Base-by-base conservation (phyloP, 225 moss, liverwort and hornwort species). In the Physcomitrium patens region DNA sequence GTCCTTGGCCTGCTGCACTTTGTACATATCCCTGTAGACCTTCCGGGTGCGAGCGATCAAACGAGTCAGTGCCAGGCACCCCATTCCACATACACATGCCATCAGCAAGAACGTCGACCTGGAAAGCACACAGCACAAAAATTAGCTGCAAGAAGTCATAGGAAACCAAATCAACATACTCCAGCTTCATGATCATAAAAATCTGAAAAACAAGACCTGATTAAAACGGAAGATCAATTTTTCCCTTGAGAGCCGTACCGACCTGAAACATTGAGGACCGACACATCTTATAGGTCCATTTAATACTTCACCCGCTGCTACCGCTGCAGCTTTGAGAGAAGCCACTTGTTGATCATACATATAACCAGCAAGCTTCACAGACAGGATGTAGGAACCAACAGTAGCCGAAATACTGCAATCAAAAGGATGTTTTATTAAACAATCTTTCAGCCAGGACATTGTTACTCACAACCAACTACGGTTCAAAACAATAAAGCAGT, bases 361-460 rank as follows among this genome's bases (percentile, higher is more conserved):
- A 69, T 92, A 96, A 17, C 96, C 96, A 13, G 96, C 94, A 23
- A 96, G 89, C 76, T 94, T 96, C 42, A 96, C 96, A 19, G 96
- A 96, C 26, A 96, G 89, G 67, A 96, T 89, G 81, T 96, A 96
- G 11, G 96, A 96, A 56, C 96, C 96, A 14, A 96, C 70, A 60
- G 96, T 94, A 17, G 96, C 84, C 26, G 96, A 96, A 68, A 92
- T 94, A 78, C 96, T 96, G 89, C 77, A 55, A 78, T 26, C 67
- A 77, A 59, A 79, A 63, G 59, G 48, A 63, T 50, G 72, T 46
- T 64, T 31, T 53, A 45, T 64, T 16, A 73, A 46, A 56, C 55
- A 53, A 41, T 16, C 12, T 69, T 42, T 60, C 27, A 67, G 13
- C 37, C 26, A 54, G 71, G 12, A 12, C 26, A 16, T 28, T 59